These are phyloP conservation scores for Lichtheimia ornata DNA, from an alignment of 371 early-diverging fungal genomes.

Conservation along the genomic window DNA sequence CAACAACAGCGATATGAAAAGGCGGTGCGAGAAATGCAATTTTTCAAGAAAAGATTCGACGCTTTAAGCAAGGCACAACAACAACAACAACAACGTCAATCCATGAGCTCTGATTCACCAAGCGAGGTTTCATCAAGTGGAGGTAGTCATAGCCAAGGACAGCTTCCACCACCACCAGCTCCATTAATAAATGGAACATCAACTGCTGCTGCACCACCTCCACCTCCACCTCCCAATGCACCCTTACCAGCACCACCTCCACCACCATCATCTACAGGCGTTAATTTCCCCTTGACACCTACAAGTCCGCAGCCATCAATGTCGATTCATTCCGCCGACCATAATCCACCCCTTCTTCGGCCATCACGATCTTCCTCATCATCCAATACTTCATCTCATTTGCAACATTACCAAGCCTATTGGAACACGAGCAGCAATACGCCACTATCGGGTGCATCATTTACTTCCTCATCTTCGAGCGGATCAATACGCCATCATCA, in stretches of 20 bases:
- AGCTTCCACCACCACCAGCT: neutral
- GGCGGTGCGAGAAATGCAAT: constrained; percentile 53
- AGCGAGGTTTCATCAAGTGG: constrained; percentile 1
- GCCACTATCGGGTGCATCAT: constrained; percentile 3
- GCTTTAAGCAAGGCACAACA: constrained; percentile 21
- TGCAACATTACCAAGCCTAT: neutral
- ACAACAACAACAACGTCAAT: constrained; percentile 16
- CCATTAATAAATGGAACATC: neutral
- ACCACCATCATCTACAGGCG: neutral
- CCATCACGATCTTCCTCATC: constrained; percentile 19
- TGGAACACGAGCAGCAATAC: neutral
- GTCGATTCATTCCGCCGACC: neutral
- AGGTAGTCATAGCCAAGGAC: too few species aligned
- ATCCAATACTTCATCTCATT: constrained; percentile 8
- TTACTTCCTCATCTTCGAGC: constrained; percentile 7
- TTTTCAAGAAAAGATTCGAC: constrained; percentile 46
- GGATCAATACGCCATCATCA: neutral
- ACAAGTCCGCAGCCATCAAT: constrained; percentile 16
- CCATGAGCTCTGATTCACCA: constrained; percentile 17
- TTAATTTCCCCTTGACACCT: constrained; percentile 17
- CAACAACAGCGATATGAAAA: constrained; percentile 49
- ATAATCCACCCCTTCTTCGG: neutral
- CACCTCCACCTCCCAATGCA: neutral
- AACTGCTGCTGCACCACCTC: neutral
- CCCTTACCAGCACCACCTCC: neutral